Evolutionary conservation across 2,329 filamentous ascomycete species (phyloP).

Genomic region (Alternaria incomplexa): DNA sequence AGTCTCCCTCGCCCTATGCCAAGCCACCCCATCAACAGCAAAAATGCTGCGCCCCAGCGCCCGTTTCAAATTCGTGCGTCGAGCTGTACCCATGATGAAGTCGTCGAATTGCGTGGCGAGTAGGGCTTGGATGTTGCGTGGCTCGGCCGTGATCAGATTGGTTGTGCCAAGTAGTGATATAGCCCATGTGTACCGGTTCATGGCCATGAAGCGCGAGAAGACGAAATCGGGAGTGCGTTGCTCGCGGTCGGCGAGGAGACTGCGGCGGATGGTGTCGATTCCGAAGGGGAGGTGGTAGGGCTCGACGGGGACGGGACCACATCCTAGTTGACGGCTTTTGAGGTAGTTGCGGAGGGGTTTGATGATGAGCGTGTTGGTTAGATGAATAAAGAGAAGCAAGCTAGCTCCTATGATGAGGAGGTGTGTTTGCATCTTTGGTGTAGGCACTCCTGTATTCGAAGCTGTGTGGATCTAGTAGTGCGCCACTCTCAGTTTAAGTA

Average conservation of each 20-base stretch:
- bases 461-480: background rate
- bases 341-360: background rate
- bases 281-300: background rate
- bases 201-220: background rate
- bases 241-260: conserved; percentile 1
- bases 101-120: conserved; percentile 8
- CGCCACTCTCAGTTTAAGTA: background rate
- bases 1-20: conserved; percentile 6
- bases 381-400: background rate
- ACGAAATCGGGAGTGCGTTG: conserved; percentile 7
- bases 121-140: conserved; percentile 7
- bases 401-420: background rate
- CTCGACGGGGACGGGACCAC: background rate
- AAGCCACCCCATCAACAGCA: conserved; percentile 6
- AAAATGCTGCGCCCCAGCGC: conserved; percentile 12
- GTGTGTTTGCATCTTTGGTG: background rate
- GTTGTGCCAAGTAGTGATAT: conserved; percentile 1
- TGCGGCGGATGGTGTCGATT: background rate
- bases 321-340: conserved; percentile 1
- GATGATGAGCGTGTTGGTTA: background rate
- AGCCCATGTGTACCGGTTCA: conserved; percentile 4
- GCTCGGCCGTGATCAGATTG: conserved; percentile 6
- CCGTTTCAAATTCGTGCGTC: conserved; percentile 3
- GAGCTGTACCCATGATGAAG: conserved; percentile 6
- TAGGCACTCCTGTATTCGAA: background rate